phyloP scores from a whole-genome alignment of 2,329 filamentous ascomycete genomes.

The Cladosporium phlei region DNA sequence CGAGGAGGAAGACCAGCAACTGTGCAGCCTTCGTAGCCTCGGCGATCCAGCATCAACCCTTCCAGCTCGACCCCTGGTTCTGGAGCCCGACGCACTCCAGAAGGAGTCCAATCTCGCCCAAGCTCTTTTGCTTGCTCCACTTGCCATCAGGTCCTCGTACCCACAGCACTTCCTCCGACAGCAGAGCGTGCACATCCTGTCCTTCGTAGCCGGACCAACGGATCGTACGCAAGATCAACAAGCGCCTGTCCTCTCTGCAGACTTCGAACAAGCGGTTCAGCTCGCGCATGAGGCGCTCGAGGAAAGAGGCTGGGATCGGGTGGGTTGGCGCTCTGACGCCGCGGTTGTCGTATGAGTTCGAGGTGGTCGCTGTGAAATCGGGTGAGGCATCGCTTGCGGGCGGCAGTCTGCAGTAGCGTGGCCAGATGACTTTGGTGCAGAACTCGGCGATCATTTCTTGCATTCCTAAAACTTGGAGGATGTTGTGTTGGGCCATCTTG shows the following conservation, averaged over 20 bases:
- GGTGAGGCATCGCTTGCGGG: neutral
- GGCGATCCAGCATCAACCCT: too few relatives aligned
- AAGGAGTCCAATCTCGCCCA: neutral
- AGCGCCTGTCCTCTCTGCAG: neutral
- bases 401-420: slow-evolving; percentile 4
- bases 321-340: neutral
- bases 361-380: neutral
- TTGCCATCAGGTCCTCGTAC: too few relatives aligned
- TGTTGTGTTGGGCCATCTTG: too few relatives aligned
- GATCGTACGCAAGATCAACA: neutral
- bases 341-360: neutral
- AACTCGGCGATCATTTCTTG: neutral
- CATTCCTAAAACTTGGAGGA: too few relatives aligned
- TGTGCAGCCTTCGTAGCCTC: too few relatives aligned
- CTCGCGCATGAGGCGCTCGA: neutral
- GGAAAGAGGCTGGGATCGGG: neutral
- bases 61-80: slow-evolving; percentile 1
- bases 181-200: neutral
- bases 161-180: slow-evolving; percentile 1
- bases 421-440: slow-evolving; percentile 1
- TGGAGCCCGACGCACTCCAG: slow-evolving; percentile 3
- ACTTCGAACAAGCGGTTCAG: neutral
- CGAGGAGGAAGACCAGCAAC: too few relatives aligned
- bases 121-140: too few relatives aligned
- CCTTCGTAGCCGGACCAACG: neutral